A percentile compares a stretch with the other conserved stretches of the same genome.
Conservation (phyloP, 2,329 filamentous ascomycete species). For the Fusarium pseudograminearum region DNA sequence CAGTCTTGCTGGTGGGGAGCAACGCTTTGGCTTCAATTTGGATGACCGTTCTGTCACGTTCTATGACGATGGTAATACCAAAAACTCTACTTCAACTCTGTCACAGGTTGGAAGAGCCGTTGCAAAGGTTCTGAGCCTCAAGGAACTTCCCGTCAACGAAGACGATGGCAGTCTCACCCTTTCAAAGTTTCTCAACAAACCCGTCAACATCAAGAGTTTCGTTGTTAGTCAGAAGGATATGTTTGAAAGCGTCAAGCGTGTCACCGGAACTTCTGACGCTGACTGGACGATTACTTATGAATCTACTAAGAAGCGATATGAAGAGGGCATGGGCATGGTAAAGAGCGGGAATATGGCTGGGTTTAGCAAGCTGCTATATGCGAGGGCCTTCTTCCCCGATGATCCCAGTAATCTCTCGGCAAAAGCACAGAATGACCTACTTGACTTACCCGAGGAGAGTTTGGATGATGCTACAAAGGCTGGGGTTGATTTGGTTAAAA, state of each 20-base stretch:
- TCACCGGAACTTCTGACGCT: conserved; percentile 64
- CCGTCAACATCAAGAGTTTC: conserved; percentile 67
- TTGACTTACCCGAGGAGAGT: conserved; percentile 66
- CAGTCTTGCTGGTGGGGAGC: conserved; percentile 55
- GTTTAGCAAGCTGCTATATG: conserved; percentile 64
- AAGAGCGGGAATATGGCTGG: conserved; percentile 56
- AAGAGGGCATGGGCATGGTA: conserved; percentile 58
- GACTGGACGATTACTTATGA: conserved; percentile 70
- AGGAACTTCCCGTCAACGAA: conserved; percentile 55
- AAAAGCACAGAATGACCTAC: conserved; percentile 59
- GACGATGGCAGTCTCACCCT: conserved; percentile 48
- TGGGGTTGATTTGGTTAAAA: conserved; percentile 58
- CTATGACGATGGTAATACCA: conserved; percentile 63
- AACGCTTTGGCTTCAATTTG: conserved; percentile 63
- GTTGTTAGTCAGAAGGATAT: conserved; percentile 71
- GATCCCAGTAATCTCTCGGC: conserved; percentile 51
- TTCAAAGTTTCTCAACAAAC: conserved; percentile 59
- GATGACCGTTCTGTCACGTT: conserved; percentile 56
- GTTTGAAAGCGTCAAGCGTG: conserved; percentile 68
- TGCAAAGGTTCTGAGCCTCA: conserved; percentile 61
- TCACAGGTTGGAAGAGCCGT: conserved; percentile 66
- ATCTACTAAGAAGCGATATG: conserved; percentile 59
- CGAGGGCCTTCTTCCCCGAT: conserved; percentile 60
- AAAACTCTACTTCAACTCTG: conserved; percentile 58
- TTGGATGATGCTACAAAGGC: conserved; percentile 65